A percentile compares a stretch with the other conserved stretches of the same genome.
phyloP scores from a whole-genome alignment of 345 rosid species.

The Citrus sp. region DNA sequence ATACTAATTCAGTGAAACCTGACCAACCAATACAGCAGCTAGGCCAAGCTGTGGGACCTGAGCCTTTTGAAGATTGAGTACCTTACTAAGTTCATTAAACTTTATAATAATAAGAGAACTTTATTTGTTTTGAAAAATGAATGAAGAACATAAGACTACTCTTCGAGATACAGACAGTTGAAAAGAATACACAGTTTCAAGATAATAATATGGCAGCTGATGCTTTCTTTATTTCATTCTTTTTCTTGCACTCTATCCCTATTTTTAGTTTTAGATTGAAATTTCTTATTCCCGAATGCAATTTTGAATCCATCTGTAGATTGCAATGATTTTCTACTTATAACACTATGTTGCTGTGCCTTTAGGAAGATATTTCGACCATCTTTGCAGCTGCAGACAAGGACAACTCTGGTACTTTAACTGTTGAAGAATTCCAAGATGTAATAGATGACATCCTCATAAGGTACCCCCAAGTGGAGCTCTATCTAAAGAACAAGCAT shows the following conservation, averaged over 20 bases:
- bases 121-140: neutral
- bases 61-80: neutral
- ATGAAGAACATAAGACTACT: slow-evolving; percentile 1
- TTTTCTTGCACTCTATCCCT: neutral
- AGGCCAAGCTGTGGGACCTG: neutral
- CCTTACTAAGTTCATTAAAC: neutral
- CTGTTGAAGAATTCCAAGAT: slow-evolving; percentile 64
- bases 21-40: neutral
- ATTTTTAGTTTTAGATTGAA: neutral
- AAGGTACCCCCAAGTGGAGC: slow-evolving; percentile 84
- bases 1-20: neutral
- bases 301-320: neutral
- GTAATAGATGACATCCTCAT: slow-evolving; percentile 70
- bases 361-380: slow-evolving; percentile 63
- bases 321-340: neutral
- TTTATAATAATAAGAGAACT: neutral
- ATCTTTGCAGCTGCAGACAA: slow-evolving; percentile 85
- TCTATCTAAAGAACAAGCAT: slow-evolving; percentile 65
- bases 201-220: neutral
- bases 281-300: neutral
- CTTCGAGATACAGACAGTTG: neutral
- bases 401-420: slow-evolving; percentile 79
- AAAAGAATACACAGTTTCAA: neutral
- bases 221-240: neutral
- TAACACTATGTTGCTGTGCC: neutral